These are phyloP conservation scores for Chaetoscypha palmicola DNA, from an alignment of 2,329 filamentous ascomycete species.

Conservation along the genomic window DNA sequence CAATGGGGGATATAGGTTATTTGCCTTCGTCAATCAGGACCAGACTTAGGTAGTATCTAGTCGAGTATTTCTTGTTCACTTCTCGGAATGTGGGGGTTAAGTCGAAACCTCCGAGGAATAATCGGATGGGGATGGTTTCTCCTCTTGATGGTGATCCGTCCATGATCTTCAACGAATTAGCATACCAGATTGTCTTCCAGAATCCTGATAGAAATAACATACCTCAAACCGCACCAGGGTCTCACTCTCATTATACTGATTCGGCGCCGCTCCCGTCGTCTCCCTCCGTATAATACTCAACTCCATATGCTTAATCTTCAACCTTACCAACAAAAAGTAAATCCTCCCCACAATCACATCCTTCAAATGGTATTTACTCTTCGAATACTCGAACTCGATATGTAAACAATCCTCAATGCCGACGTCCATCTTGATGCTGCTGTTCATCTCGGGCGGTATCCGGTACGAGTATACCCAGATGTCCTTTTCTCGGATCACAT, in stretches of 20 bases:
- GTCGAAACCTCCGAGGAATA: constrained; percentile 97
- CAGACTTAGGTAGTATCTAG: constrained; percentile 91
- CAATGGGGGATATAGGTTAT: neutral
- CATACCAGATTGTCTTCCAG: neutral
- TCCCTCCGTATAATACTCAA: constrained; percentile 94
- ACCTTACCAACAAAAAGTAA: constrained; percentile 91
- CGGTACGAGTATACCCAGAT: constrained; percentile 99
- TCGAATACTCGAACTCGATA: constrained; percentile 99
- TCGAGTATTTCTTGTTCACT: constrained; percentile 99
- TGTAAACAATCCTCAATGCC: constrained; percentile 98
- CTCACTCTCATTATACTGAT: constrained; percentile 99
- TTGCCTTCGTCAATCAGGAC: constrained; percentile 91
- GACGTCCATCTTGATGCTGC: constrained; percentile 99
- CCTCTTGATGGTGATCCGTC: constrained; percentile 42
- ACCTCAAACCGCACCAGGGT: constrained; percentile 95
- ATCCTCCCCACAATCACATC: constrained; percentile 98
- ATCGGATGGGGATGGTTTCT: constrained; percentile 89
- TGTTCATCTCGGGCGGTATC: constrained; percentile 96
- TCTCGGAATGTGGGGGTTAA: constrained; percentile 96
- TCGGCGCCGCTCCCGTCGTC: constrained; percentile 91
- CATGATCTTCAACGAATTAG: constrained; percentile 38
- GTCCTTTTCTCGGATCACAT: constrained; percentile 98
- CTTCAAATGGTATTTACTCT: constrained; percentile 98
- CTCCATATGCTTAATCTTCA: constrained; percentile 99
- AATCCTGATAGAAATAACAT: constrained; percentile 19